phyloP scores from a whole-genome alignment of 208 protist genomes.

The Histomonas meleagridis region DNA sequence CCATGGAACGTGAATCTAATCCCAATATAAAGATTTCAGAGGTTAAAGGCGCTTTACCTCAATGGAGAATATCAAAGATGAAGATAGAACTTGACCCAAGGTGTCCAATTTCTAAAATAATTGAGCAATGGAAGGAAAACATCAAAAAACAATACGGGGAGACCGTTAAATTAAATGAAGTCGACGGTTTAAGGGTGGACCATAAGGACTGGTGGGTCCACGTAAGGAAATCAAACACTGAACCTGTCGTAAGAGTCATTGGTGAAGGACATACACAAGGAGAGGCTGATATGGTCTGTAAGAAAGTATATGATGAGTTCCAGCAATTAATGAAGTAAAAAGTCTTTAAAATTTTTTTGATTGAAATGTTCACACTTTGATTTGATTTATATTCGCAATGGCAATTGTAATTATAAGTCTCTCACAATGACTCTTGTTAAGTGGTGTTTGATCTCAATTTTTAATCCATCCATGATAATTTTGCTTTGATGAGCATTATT shows the following conservation, averaged over 20 bases:
- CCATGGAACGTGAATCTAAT: neutral
- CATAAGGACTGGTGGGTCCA: conserved; percentile 14
- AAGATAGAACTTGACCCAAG: neutral
- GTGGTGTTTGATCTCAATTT: too few species aligned
- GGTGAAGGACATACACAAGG: conserved; percentile 32
- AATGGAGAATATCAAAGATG: conserved; percentile 23
- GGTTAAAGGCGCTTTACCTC: neutral
- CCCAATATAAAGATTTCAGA: conserved; percentile 10
- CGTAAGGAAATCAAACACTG: conserved; percentile 20
- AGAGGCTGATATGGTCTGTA: neutral
- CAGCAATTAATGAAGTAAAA: conserved; percentile 23
- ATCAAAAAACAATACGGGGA: neutral
- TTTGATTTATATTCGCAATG: too few species aligned
- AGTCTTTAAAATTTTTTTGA: too few species aligned
- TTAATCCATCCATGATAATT: neutral
- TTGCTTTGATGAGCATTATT: neutral
- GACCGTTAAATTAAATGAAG: neutral
- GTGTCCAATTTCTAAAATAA: neutral
- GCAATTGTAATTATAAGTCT: too few species aligned
- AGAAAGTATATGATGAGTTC: conserved; percentile 17
- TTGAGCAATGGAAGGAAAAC: neutral
- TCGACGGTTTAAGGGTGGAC: neutral
- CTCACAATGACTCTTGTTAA: too few species aligned
- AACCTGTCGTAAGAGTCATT: conserved; percentile 9
- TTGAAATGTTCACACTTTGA: too few species aligned